Conservation (phyloP, 1,139 yeast genomes). For the Candida neerlandica region DNA sequence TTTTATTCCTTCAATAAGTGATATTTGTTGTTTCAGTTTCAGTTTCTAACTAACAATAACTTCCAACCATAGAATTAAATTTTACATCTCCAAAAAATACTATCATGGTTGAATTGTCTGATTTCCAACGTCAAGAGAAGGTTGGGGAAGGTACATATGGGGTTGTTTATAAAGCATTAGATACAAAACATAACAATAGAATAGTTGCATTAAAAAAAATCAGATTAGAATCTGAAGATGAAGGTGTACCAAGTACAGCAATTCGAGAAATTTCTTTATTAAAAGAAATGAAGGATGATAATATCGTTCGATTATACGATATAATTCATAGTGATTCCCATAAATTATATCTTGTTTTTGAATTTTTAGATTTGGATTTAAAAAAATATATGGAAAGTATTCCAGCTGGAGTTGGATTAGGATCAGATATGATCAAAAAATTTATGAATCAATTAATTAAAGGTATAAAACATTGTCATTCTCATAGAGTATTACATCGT, state of each 20-base stretch:
- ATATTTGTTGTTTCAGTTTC: too few species aligned
- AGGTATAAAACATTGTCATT: constrained; percentile 94
- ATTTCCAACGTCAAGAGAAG: constrained; percentile 91
- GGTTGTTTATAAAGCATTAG: constrained; percentile 95
- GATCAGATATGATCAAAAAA: constrained; percentile 85
- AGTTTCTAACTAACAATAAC: not conserved
- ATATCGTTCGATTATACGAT: constrained; percentile 87
- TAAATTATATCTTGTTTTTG: constrained; percentile 90
- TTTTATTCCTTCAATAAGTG: too few species aligned
- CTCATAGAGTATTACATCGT: constrained; percentile 92
- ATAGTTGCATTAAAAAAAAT: constrained; percentile 94
- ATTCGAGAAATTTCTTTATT: constrained; percentile 92
- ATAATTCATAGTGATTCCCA: constrained; percentile 97
- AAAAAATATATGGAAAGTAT: constrained; percentile 96
- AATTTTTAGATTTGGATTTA: constrained; percentile 89
- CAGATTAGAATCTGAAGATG: constrained; percentile 94
- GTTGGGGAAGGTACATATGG: constrained; percentile 99
- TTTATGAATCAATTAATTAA: constrained; percentile 91
- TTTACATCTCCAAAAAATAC: not conserved
- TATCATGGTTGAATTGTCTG: constrained; percentile 82
- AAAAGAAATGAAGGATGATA: constrained; percentile 90
- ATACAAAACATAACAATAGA: constrained; percentile 83
- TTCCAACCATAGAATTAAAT: not conserved
- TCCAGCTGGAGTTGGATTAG: constrained; percentile 90
- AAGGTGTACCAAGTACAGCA: constrained; percentile 98